These are phyloP conservation scores for Sesbania bispinosa DNA, from an alignment of 306 rosid genomes.

Conservation along the genomic window DNA sequence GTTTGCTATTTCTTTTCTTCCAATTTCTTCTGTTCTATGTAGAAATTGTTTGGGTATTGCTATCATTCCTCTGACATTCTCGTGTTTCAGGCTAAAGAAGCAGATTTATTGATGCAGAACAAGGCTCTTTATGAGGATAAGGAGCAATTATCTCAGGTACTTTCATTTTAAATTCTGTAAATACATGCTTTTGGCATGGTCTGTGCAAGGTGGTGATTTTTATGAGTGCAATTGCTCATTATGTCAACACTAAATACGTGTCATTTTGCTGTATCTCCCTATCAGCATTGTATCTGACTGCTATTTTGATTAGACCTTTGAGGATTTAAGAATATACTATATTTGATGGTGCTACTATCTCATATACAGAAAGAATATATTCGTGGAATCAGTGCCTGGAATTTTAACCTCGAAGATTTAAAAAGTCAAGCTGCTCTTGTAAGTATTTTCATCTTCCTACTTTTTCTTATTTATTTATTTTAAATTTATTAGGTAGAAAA, in stretches of 20 bases:
- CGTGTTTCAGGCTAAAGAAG: slow-evolving; percentile 72
- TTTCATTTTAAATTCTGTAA: slow-evolving; percentile 12
- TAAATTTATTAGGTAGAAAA: slow-evolving; percentile 7
- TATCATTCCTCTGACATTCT: slow-evolving; percentile 21
- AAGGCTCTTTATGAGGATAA: slow-evolving; percentile 79
- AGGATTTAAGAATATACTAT: slow-evolving; percentile 2
- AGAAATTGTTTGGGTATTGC: slow-evolving; percentile 6
- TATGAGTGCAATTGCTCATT: neutral
- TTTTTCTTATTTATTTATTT: slow-evolving; percentile 14
- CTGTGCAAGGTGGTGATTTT: slow-evolving; percentile 10
- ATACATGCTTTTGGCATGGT: slow-evolving; percentile 11
- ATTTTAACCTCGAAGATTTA: slow-evolving; percentile 93
- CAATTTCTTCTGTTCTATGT: slow-evolving; percentile 12
- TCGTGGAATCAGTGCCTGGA: slow-evolving; percentile 99
- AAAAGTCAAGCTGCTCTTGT: slow-evolving; percentile 97
- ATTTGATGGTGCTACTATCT: slow-evolving; percentile 20
- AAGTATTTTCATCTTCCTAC: slow-evolving; percentile 41
- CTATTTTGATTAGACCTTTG: neutral
- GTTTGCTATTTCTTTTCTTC: slow-evolving; percentile 47
- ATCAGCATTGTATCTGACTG: neutral
- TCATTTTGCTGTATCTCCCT: slow-evolving; percentile 1
- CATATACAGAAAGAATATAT: slow-evolving; percentile 88
- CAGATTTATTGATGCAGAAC: slow-evolving; percentile 85
- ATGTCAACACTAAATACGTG: neutral
- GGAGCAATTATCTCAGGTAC: slow-evolving; percentile 88